These are phyloP conservation scores for Exidia glandulosa DNA, from an alignment of 768 basidiomycete species.

Conservation along the genomic window DNA sequence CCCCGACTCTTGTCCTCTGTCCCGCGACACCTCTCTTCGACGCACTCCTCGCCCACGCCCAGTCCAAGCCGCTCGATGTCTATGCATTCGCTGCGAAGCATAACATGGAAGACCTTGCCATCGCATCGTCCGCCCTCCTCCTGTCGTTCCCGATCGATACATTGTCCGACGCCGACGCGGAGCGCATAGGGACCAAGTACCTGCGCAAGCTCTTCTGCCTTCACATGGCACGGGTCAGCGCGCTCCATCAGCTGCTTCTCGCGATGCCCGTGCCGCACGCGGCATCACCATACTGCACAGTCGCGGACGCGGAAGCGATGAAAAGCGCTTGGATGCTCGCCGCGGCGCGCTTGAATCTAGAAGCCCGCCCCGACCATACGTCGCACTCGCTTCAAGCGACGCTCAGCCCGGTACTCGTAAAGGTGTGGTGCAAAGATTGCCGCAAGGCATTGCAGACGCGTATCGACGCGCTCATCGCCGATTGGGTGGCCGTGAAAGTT, in stretches of 20 bases:
- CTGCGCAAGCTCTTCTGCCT: slow-evolving; percentile 74
- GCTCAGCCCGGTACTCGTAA: no score
- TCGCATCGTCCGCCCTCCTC: slow-evolving; percentile 62
- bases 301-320: no score
- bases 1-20: background rate
- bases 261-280: slow-evolving; percentile 66
- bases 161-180: slow-evolving; percentile 59
- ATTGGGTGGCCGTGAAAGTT: no score
- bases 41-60: slow-evolving; percentile 21
- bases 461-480: no score
- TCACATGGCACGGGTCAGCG: slow-evolving; percentile 73
- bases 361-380: no score
- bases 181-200: slow-evolving; percentile 63
- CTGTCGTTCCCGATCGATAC: slow-evolving; percentile 58
- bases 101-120: slow-evolving; percentile 63
- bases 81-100: slow-evolving; percentile 60
- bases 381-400: no score
- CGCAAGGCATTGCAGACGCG: no score
- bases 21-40: slow-evolving; percentile 20
- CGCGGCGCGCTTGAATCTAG: no score
- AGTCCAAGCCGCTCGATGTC: slow-evolving; percentile 23
- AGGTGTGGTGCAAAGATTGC: no score
- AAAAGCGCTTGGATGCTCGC: no score
- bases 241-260: slow-evolving; percentile 65
- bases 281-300: no score